Conservation (phyloP, 2,329 filamentous ascomycete species). For the Mycosphaerella arachidis region DNA sequence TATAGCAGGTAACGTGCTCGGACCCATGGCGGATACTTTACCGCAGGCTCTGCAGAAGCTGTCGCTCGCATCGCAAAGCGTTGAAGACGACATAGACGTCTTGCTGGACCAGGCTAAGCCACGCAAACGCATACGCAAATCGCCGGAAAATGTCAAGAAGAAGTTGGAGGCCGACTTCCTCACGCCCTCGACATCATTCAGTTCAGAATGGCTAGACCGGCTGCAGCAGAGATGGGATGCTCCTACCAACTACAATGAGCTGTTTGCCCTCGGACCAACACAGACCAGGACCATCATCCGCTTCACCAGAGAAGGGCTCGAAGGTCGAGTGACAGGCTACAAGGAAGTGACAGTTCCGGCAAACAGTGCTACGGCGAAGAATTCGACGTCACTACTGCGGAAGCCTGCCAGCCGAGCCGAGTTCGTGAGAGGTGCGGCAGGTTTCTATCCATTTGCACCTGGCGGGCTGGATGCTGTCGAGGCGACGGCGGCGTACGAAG, state of each 20-base stretch:
- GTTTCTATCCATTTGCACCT: slow-evolving; percentile 90
- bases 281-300: slow-evolving; percentile 93
- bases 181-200: slow-evolving; percentile 73
- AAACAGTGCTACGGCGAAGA: slow-evolving; percentile 86
- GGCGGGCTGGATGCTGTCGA: slow-evolving; percentile 85
- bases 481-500: slow-evolving; percentile 77
- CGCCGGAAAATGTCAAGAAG: slow-evolving; percentile 59
- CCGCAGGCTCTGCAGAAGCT: slow-evolving; percentile 50
- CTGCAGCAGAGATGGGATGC: slow-evolving; percentile 88
- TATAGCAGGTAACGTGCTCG: neutral
- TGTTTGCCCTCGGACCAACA: slow-evolving; percentile 83
- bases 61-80: slow-evolving; percentile 36
- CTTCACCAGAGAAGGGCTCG: slow-evolving; percentile 84
- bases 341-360: slow-evolving; percentile 89
- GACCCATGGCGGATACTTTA: slow-evolving; percentile 32
- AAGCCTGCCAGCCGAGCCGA: slow-evolving; percentile 84
- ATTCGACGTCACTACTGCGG: slow-evolving; percentile 81
- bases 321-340: slow-evolving; percentile 89
- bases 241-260: slow-evolving; percentile 71
- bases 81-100: slow-evolving; percentile 49
- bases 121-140: slow-evolving; percentile 51
- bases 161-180: slow-evolving; percentile 74
- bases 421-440: slow-evolving; percentile 86
- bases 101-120: slow-evolving; percentile 53
- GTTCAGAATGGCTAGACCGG: slow-evolving; percentile 77